Evolutionary conservation across 2,329 filamentous ascomycete species (phyloP).

Genomic region (Claviceps purpurea): DNA sequence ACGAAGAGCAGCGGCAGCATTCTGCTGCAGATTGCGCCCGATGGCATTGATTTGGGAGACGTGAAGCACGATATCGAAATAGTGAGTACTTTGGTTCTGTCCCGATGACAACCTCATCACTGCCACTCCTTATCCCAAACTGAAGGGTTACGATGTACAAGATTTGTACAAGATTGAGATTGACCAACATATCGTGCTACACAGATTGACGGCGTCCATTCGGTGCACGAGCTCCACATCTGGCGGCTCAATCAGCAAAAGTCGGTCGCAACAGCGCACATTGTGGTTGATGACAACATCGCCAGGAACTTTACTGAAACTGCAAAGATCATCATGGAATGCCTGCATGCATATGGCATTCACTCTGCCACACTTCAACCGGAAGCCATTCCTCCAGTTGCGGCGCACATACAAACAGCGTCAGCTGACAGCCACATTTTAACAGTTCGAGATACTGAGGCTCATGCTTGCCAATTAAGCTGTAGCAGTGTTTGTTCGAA

Average conservation of each 20-base stretch:
- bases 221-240: slow-evolving; percentile 59
- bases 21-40: slow-evolving; percentile 52
- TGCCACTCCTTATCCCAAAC: background rate
- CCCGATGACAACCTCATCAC: no score
- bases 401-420: slow-evolving; percentile 3
- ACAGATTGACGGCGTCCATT: slow-evolving; percentile 51
- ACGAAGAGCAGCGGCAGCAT: slow-evolving; percentile 50
- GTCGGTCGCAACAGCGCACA: slow-evolving; percentile 54
- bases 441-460: slow-evolving; percentile 12
- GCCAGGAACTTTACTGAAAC: slow-evolving; percentile 45
- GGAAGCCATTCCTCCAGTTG: slow-evolving; percentile 24
- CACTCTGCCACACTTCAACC: slow-evolving; percentile 61
- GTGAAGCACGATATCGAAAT: slow-evolving; percentile 57
- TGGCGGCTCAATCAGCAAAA: slow-evolving; percentile 63
- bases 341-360: slow-evolving; percentile 60
- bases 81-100: slow-evolving; percentile 21
- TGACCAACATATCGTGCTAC: background rate
- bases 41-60: slow-evolving; percentile 44
- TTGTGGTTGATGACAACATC: slow-evolving; percentile 46
- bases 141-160: background rate
- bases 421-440: slow-evolving; percentile 7
- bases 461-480: slow-evolving; percentile 33
- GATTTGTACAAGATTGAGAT: no score
- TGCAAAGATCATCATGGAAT: slow-evolving; percentile 50
- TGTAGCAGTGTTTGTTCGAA: slow-evolving; percentile 38